Evolutionary conservation across 306 rosid genomes (phyloP), one percentile per base, ranked within the genome.

Genomic region (Macrotyloma uniflorum): DNA sequence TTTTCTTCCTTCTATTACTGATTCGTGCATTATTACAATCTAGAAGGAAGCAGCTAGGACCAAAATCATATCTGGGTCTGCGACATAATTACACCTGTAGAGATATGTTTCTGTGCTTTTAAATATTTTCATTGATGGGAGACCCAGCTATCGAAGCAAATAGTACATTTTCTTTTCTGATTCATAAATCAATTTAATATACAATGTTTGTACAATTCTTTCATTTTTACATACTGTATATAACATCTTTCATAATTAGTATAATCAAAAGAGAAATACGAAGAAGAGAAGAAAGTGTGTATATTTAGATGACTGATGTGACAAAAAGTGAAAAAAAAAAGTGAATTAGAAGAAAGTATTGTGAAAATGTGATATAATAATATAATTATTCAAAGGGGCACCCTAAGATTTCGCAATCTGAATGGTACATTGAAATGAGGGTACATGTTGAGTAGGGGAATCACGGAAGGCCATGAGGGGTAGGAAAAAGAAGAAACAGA

Each of bases 1-100:
- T 32, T 57, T 73, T 58, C 50, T 50, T 10, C 59, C 70, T 4
- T 46, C 32, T 53, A 47, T 70, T 33, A 49, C 72, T 28, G 40
- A 77, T 76, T 72, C 74, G 36, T 58, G 32, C 77, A 79, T 74
- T 28, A 79, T 78, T 72, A 73, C 32, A 1, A 26, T 58, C 55
- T 65, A 47, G n/a, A 58, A 57, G 71, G 72, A 78, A 66, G 50
- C 72, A 63, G 51, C 72, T 79, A 42, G 87, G 75, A 80, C 74
- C 66, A 62, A 54, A 69, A 70, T 61, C 67, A 61, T 61, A 61
- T 30, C n/a, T 61, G 26, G 61, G 66, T 20, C 46, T 32, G 74
- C 24, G 2, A 24, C 42, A 79, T 69, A 79, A 79, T 79, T 54
- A 53, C 75, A 33, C 49, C 1, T 51, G 13, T 55, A 40, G 75